These are phyloP conservation scores for Colletotrichum orbiculare DNA, from an alignment of 2,329 filamentous ascomycete species.

Conservation along the genomic window DNA sequence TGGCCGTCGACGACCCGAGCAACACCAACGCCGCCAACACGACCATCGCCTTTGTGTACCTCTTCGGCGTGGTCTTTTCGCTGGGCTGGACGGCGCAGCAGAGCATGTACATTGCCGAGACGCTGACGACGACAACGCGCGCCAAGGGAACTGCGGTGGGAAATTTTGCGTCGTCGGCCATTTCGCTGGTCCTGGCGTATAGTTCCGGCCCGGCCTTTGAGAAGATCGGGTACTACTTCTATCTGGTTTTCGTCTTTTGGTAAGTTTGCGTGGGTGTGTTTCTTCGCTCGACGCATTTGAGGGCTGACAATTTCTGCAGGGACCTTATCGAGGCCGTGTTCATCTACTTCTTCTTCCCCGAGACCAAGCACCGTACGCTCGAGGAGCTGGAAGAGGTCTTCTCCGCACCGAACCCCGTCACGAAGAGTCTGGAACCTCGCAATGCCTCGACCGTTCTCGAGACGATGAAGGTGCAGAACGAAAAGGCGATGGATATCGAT, in stretches of 20 bases:
- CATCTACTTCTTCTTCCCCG: slow-evolving; percentile 63
- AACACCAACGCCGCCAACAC: slow-evolving; percentile 54
- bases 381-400: slow-evolving; percentile 67
- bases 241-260: slow-evolving; percentile 59
- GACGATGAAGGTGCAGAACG: slow-evolving; percentile 33
- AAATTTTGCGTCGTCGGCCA: slow-evolving; percentile 52
- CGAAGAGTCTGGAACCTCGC: slow-evolving; percentile 54
- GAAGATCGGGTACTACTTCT: slow-evolving; percentile 57
- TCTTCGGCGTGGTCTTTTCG: slow-evolving; percentile 63
- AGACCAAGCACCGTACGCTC: slow-evolving; percentile 61
- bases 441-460: slow-evolving; percentile 54
- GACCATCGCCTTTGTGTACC: slow-evolving; percentile 62
- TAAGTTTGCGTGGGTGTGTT: background rate
- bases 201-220: slow-evolving; percentile 55
- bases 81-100: slow-evolving; percentile 64
- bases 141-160: slow-evolving; percentile 58
- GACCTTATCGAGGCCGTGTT: slow-evolving; percentile 53
- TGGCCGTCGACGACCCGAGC: slow-evolving; percentile 51
- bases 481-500: slow-evolving; percentile 22
- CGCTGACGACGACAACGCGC: slow-evolving; percentile 56
- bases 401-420: slow-evolving; percentile 56
- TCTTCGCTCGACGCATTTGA: background rate
- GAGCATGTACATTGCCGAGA: slow-evolving; percentile 61
- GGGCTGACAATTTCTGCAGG: background rate
- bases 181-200: slow-evolving; percentile 56